Evolutionary conservation across 768 basidiomycete species (phyloP).

Genomic region (Suillus decipiens): DNA sequence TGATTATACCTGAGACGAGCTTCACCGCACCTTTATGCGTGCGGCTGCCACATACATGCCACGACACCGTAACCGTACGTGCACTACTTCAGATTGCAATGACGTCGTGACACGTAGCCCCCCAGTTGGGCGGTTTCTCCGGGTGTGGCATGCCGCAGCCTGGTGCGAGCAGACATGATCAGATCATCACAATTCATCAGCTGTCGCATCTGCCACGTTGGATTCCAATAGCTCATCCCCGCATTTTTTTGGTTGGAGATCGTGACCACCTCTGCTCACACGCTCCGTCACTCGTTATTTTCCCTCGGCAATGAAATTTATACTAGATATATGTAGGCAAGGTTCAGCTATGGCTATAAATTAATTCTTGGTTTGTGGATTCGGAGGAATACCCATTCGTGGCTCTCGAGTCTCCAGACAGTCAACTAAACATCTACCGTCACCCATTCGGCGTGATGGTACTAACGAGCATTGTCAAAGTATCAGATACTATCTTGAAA

Average conservation of each 20-base stretch:
- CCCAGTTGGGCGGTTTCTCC: not conserved
- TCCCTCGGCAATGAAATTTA: not conserved
- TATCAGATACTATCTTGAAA: not conserved
- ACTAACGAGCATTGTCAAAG: not conserved
- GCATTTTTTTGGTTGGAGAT: not conserved
- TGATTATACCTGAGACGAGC: no score
- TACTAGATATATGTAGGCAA: not conserved
- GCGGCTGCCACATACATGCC: constrained; percentile 2
- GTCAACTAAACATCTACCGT: not conserved
- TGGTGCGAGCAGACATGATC: not conserved
- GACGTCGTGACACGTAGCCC: not conserved
- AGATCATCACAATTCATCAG: not conserved
- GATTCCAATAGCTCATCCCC: not conserved
- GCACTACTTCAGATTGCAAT: not conserved
- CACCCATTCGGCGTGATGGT: constrained; percentile 12
- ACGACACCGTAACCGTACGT: not conserved
- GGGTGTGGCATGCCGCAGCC: not conserved
- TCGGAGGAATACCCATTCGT: not conserved
- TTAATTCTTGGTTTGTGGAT: no score
- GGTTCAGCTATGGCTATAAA: not conserved
- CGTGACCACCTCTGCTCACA: not conserved
- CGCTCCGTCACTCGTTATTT: not conserved
- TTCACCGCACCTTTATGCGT: not conserved
- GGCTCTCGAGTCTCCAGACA: no score
- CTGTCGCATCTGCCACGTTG: not conserved